phyloP scores from a whole-genome alignment of 805 yeast genomes.

The Candida stauntonica region DNA sequence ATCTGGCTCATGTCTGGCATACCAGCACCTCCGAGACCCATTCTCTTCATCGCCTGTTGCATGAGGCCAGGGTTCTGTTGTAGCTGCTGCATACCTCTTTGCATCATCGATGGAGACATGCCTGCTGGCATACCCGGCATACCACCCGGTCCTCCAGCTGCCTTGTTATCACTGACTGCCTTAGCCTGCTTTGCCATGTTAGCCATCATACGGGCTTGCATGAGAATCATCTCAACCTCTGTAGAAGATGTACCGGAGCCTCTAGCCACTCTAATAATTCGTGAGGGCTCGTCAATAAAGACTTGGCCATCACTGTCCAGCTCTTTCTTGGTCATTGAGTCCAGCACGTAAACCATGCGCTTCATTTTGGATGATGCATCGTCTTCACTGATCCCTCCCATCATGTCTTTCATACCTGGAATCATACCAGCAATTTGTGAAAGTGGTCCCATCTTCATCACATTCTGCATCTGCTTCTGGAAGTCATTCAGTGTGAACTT shows the following conservation, averaged over 20 bases:
- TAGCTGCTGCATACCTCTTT: conserved; percentile 54
- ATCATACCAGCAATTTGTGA: conserved; percentile 93
- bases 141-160: conserved; percentile 50
- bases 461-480: conserved; percentile 91
- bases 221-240: conserved; percentile 87
- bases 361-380: conserved; percentile 83
- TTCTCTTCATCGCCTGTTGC: conserved; percentile 60
- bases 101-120: conserved; percentile 36
- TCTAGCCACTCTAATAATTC: conserved; percentile 85
- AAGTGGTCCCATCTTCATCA: conserved; percentile 94
- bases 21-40: conserved; percentile 36
- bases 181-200: conserved; percentile 66
- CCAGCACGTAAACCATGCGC: conserved; percentile 86
- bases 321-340: conserved; percentile 92
- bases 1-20: conserved; percentile 26
- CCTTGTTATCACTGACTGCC: conserved; percentile 28
- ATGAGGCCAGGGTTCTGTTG: conserved; percentile 73
- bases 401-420: conserved; percentile 85
- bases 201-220: conserved; percentile 93
- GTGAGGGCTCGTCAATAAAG: conserved; percentile 74
- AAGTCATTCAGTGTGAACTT: conserved; percentile 88
- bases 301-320: conserved; percentile 84
- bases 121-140: conserved; percentile 22
- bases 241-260: conserved; percentile 92
- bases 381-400: conserved; percentile 86